phyloP scores from a whole-genome alignment of 352 stramenopile genomes.

The Pythium rishiriense region DNA sequence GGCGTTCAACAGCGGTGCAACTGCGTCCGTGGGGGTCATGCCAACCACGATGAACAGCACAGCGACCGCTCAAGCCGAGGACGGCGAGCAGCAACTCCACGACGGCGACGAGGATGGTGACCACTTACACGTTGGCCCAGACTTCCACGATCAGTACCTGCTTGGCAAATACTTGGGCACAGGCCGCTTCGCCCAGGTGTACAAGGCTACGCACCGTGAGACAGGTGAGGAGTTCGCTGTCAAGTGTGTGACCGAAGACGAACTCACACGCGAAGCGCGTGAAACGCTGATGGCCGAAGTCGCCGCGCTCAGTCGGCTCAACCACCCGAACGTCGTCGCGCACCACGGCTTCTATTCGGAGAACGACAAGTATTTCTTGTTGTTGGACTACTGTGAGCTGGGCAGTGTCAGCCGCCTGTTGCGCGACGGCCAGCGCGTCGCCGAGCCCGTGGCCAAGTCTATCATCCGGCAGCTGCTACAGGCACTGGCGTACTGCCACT shows the following conservation, averaged over 20 bases:
- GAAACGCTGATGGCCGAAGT: conserved; percentile 77
- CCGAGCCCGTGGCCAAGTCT: conserved; percentile 61
- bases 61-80: neutral
- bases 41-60: neutral
- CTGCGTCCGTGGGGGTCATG: conserved; percentile 8
- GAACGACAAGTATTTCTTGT: conserved; percentile 74
- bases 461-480: conserved; percentile 79
- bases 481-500: conserved; percentile 87
- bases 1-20: conserved; percentile 22
- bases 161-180: conserved; percentile 56
- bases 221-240: conserved; percentile 54
- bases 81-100: neutral
- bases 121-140: conserved; percentile 21
- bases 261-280: conserved; percentile 44
- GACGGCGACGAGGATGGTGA: neutral
- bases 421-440: conserved; percentile 53
- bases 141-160: conserved; percentile 65
- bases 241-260: conserved; percentile 61
- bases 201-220: conserved; percentile 43
- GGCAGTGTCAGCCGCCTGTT: conserved; percentile 85
- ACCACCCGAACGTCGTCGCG: conserved; percentile 80
- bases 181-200: conserved; percentile 65
- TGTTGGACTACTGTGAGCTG: conserved; percentile 85
- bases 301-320: conserved; percentile 62
- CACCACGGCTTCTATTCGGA: conserved; percentile 83